Evolutionary conservation across 495 filamentous ascomycete genomes (phyloP).

Genomic region (Neurospora sp.): DNA sequence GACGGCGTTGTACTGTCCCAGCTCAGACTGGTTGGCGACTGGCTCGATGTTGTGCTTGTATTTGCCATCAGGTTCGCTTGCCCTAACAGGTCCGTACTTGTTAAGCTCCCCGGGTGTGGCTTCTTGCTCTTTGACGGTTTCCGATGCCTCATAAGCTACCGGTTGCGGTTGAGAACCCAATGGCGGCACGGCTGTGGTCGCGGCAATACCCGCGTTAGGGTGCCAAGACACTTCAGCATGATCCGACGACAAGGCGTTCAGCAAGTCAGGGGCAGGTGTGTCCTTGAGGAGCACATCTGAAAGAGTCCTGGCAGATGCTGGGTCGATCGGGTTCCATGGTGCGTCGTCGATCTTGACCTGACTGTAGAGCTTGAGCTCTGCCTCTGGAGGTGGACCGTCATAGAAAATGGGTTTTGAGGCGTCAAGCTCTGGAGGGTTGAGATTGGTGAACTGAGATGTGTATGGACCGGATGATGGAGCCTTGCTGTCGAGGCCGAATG

Average conservation of each 20-base stretch:
- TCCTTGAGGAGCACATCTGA: conserved; percentile 10
- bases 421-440: conserved; percentile 11
- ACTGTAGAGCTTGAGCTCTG: conserved; percentile 29
- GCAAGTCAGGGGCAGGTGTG: not conserved
- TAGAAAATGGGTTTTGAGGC: conserved; percentile 17
- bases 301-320: not conserved
- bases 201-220: conserved; percentile 6
- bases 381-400: conserved; percentile 23
- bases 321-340: conserved; percentile 5
- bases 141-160: not conserved
- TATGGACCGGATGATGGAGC: conserved; percentile 28
- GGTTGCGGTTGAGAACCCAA: not conserved
- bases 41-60: conserved; percentile 3
- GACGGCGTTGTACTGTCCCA: conserved; percentile 5
- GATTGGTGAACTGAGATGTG: conserved; percentile 25
- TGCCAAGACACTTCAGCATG: conserved; percentile 18
- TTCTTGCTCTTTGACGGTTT: not conserved
- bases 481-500: conserved; percentile 16
- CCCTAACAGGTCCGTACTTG: conserved; percentile 5
- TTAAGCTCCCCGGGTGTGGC: not conserved
- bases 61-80: conserved; percentile 17
- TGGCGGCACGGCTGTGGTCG: not conserved
- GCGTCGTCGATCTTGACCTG: conserved; percentile 22
- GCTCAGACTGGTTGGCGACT: not conserved
- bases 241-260: conserved; percentile 7